These are phyloP conservation scores for Plasmodium gallinaceum DNA, from an alignment of 169 alveolate species.

Conservation along the genomic window DNA sequence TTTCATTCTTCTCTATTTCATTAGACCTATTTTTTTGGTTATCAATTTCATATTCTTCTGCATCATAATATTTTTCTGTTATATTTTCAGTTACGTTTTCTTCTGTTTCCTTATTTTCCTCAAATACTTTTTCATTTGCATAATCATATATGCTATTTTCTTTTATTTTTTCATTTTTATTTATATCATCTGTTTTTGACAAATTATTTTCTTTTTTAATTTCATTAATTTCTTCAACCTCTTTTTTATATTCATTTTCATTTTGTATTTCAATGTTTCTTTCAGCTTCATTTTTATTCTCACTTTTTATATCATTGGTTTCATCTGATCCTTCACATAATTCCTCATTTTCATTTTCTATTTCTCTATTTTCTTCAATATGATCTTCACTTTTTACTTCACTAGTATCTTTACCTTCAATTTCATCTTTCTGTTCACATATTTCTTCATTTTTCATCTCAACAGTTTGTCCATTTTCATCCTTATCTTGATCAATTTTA, in stretches of 20 bases:
- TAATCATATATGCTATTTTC: slow-evolving; percentile 1
- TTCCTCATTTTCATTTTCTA: not conserved
- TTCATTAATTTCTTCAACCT: not conserved
- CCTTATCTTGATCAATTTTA: not conserved
- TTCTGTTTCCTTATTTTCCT: not conserved
- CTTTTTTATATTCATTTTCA: not conserved
- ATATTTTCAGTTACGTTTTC: slow-evolving; percentile 2
- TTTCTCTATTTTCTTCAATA: not conserved
- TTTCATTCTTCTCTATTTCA: slow-evolving; percentile 17
- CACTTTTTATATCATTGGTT: not conserved
- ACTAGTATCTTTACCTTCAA: not conserved
- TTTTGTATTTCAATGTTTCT: not conserved
- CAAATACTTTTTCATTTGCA: not conserved
- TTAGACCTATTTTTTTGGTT: not conserved
- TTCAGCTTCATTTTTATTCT: not conserved
- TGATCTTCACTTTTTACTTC: not conserved
- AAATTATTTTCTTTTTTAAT: not conserved
- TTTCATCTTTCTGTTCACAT: not conserved
- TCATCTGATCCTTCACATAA: not conserved
- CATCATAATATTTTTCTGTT: slow-evolving; percentile 1
- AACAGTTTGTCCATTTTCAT: not conserved
- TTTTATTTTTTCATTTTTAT: not conserved
- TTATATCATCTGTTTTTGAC: not conserved
- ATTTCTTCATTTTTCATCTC: not conserved
- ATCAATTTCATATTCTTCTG: not conserved